Percentiles rank a stretch among this genome's conserved stretches.
Evolutionary conservation across 2,329 filamentous ascomycete genomes (phyloP).

Genomic region (Fusarium bulbicola): DNA sequence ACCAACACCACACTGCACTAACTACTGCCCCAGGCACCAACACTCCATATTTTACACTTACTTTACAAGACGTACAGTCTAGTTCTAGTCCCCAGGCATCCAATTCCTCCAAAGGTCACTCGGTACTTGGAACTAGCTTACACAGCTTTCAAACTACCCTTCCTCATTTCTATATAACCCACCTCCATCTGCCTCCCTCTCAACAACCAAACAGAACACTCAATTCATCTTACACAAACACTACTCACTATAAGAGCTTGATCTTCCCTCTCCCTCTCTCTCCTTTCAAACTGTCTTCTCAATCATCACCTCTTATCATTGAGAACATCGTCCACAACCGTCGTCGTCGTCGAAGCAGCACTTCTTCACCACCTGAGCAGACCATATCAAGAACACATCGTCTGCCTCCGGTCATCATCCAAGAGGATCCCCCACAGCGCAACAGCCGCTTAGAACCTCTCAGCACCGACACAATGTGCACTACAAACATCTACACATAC

Average conservation of each 20-base stretch:
- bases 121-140: slow-evolving; percentile 13
- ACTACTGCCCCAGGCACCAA: slow-evolving; percentile 34
- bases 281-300: slow-evolving; percentile 32
- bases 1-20: background rate
- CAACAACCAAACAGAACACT: slow-evolving; percentile 25
- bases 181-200: slow-evolving; percentile 22
- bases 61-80: background rate
- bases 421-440: slow-evolving; percentile 37
- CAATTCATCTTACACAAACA: slow-evolving; percentile 24
- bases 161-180: slow-evolving; percentile 38
- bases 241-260: slow-evolving; percentile 4
- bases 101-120: background rate
- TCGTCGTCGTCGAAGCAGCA: slow-evolving; percentile 20
- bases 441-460: slow-evolving; percentile 22
- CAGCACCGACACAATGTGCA: slow-evolving; percentile 58
- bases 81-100: slow-evolving; percentile 35
- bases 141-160: slow-evolving; percentile 25
- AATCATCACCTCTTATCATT: slow-evolving; percentile 23
- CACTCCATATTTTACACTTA: slow-evolving; percentile 31
- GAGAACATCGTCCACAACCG: slow-evolving; percentile 37
- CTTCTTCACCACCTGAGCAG: slow-evolving; percentile 21
- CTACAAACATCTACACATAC: slow-evolving; percentile 57
- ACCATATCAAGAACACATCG: slow-evolving; percentile 12
- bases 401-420: slow-evolving; percentile 35
- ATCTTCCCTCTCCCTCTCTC: background rate